Evolutionary conservation across 2,329 filamentous ascomycete genomes (phyloP), one percentile per base, ranked within the genome.

Genomic region (Sporothrix phasma): DNA sequence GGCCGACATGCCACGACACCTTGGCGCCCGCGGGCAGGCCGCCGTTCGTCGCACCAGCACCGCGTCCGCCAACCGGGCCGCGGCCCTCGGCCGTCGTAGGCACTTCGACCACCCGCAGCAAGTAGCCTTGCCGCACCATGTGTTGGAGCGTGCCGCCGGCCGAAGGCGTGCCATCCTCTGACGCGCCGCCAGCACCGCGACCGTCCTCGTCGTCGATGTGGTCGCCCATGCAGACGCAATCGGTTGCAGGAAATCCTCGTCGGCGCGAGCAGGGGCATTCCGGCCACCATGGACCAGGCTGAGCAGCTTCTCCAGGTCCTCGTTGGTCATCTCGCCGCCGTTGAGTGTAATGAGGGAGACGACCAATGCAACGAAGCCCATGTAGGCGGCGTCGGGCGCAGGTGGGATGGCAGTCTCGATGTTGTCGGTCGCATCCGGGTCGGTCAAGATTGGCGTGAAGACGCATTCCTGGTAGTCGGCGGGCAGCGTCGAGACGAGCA

Each of bases 1-100:
- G 88, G 0, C 94, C 94, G 15, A 97, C 84, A 64, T 89, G 84
- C 82, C 90, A 99, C 56, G 90, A 92, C 7, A 91, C 80, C 2
- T 84, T 63, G 24, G 51, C n/a, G 5, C 58, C 54, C 10, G 51
- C 37, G 4, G 51, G 26, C 3, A 26, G 29, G 3, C 54, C 59
- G 24, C 47, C 49, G 1, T 15, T 34, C 11, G 31, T 24, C 4
- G 61, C 56, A 24, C 51, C 37, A 3, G 60, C 51, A n/a, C 24
- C 49, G 2, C 43, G 41, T n/a, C 58, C 61, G n/a, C 64, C 61
- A 29, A 58, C 61, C 1, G 41, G 46, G 1, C 53, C 62, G 13
- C 49, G 60, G 1, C 62, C 64, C 17, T 67, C 66, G 8, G 51
- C 66, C 3, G 67, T 93, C 87, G 43, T 96, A 90, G 29, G 89